Base-by-base conservation (phyloP, 2,329 filamentous ascomycete genomes). In the Fusarium lyarnte region DNA sequence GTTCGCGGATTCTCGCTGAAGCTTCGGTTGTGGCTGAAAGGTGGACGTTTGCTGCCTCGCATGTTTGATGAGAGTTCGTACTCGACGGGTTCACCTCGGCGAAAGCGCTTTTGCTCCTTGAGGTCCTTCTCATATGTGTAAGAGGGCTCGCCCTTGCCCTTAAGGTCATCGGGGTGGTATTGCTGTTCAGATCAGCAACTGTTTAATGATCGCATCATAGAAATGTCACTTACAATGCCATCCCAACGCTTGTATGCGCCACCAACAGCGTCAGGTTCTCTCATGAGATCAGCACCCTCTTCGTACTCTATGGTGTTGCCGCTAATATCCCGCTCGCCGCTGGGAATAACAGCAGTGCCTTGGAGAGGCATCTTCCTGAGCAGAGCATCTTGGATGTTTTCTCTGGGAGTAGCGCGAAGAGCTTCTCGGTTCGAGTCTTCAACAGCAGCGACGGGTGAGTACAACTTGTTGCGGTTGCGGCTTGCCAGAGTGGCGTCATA, bases 261-360 rank as follows among this genome's bases (percentile, higher is more conserved):
- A 21, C 93, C 93, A 1, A 83, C 79, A 6, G 89, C 88, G 68
- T 92, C 89, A 2, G 84, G 82, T 76, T 95, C 93, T 54, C 91
- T 87, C 92, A 95, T 94, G 79, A 97, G 85, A 77, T 97, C 94
- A 5, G 91, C 87, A n/a, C 94, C 94, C 78, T 98, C 94, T 76
- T 94, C 86, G 77, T 98, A 98, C 33, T 91, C 74, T 85, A 97
- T 93, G 16, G 87, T 84, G 58, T 90, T 87, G 6, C 95, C 95
- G 61, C 89, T 86, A 23, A 87, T 82, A 79, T 97, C 94, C 3
- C 82, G 82, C 74, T 87, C 82, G 27, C 95, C 94, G 1, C 92
- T 90, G 3, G 95, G 93, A n/a, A 96, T 88, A 23, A 85, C 85
- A 3, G 94, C 93, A 0, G 91, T 92, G 6, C 94, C 95, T 78